phyloP scores from a whole-genome alignment of 2,329 filamentous ascomycete species.

The Talaromyces sp. region DNA sequence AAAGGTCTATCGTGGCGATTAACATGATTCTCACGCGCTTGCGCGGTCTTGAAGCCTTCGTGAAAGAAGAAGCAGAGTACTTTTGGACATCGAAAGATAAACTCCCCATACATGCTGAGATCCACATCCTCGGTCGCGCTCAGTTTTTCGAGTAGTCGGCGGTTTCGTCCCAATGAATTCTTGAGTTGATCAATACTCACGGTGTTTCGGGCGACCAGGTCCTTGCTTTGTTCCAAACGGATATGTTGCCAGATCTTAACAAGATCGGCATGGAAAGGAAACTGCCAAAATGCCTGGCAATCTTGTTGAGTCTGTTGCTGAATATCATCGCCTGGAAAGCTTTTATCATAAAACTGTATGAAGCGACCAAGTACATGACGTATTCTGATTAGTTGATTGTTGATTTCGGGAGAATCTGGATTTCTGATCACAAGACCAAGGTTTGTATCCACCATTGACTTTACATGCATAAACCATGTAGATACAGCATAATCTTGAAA shows the following conservation, averaged over 20 bases:
- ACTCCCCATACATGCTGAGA: not conserved
- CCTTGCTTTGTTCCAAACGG: not conserved
- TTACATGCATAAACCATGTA: slow-evolving; percentile 10
- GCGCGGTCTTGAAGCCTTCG: not conserved
- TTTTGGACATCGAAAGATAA: slow-evolving; percentile 4
- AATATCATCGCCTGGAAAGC: not conserved
- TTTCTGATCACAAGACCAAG: not conserved
- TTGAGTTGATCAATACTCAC: not conserved
- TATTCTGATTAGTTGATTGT: not conserved
- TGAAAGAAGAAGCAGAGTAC: slow-evolving; percentile 9
- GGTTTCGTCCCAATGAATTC: not conserved
- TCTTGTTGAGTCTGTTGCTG: not conserved
- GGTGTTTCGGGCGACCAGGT: slow-evolving; percentile 2
- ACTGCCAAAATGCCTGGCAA: not conserved
- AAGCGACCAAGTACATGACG: not conserved
- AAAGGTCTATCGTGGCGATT: slow-evolving; percentile 2
- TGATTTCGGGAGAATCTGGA: not conserved
- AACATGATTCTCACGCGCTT: slow-evolving; percentile 3
- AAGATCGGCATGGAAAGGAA: not conserved
- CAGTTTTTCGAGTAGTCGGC: not conserved
- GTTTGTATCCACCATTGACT: slow-evolving; percentile 1
- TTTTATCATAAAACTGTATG: not conserved
- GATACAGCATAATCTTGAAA: slow-evolving; percentile 8
- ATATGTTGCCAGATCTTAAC: slow-evolving; percentile 3
- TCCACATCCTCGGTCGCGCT: not conserved